Conservation (phyloP, 2,329 filamentous ascomycete genomes). For the Talaromyces sp. region DNA sequence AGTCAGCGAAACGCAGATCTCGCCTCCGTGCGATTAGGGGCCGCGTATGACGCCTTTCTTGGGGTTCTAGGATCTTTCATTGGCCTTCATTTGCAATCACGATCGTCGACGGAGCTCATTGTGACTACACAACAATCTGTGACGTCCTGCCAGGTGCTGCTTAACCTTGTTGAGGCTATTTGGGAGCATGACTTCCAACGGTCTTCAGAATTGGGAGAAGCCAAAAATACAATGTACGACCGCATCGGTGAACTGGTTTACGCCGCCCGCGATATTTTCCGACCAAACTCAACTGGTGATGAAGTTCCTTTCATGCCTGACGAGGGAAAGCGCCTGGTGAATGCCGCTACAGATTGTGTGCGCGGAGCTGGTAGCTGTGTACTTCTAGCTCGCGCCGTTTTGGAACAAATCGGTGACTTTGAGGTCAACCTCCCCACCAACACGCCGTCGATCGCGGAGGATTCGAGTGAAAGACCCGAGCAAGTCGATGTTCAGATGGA, state of each 20-base stretch:
- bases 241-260: slow-evolving; percentile 77
- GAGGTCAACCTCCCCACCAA: slow-evolving; percentile 65
- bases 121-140: slow-evolving; percentile 81
- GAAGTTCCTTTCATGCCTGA: slow-evolving; percentile 79
- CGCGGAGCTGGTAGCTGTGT: slow-evolving; percentile 89
- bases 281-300: slow-evolving; percentile 64
- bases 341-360: slow-evolving; percentile 82
- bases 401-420: slow-evolving; percentile 88
- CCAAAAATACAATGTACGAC: slow-evolving; percentile 74
- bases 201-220: slow-evolving; percentile 64
- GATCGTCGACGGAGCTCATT: slow-evolving; percentile 79
- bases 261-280: slow-evolving; percentile 76
- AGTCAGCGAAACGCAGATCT: slow-evolving; percentile 66
- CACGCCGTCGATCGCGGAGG: slow-evolving; percentile 18
- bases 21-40: slow-evolving; percentile 77
- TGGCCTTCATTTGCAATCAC: slow-evolving; percentile 88
- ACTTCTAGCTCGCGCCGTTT: slow-evolving; percentile 76
- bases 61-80: slow-evolving; percentile 92
- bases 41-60: slow-evolving; percentile 82
- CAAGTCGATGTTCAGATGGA: slow-evolving; percentile 24
- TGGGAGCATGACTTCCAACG: slow-evolving; percentile 72
- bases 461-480: slow-evolving; percentile 25
- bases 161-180: slow-evolving; percentile 78
- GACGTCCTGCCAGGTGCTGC: slow-evolving; percentile 73
- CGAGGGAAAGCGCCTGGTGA: slow-evolving; percentile 71